Conservation (phyloP, 2,329 filamentous ascomycete genomes). For the Penicillium verrucosum region DNA sequence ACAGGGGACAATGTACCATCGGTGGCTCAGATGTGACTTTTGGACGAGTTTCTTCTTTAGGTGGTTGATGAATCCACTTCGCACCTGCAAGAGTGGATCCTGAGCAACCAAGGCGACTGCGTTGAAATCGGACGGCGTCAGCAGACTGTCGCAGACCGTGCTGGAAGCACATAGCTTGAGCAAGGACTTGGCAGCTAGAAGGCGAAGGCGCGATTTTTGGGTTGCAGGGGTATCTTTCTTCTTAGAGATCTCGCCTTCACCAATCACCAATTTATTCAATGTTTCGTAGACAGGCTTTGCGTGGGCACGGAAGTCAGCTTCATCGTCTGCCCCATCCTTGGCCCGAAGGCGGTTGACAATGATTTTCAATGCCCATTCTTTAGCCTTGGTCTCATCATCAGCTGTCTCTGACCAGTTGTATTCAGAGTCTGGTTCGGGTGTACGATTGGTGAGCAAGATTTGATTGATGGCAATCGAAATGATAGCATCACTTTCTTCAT, state of each 20-base stretch:
- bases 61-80: slow-evolving; percentile 74
- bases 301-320: slow-evolving; percentile 47
- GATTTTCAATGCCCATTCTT: slow-evolving; percentile 77
- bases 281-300: slow-evolving; percentile 72
- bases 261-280: slow-evolving; percentile 70
- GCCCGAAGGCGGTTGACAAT: slow-evolving; percentile 81
- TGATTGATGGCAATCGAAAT: slow-evolving; percentile 73
- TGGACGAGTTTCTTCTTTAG: slow-evolving; percentile 67
- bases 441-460: slow-evolving; percentile 68
- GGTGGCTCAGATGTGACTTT: slow-evolving; percentile 67
- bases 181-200: slow-evolving; percentile 74
- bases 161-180: slow-evolving; percentile 80
- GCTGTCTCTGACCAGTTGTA: slow-evolving; percentile 68
- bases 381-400: slow-evolving; percentile 79
- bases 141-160: slow-evolving; percentile 67
- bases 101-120: slow-evolving; percentile 76
- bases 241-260: slow-evolving; percentile 77
- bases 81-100: slow-evolving; percentile 70
- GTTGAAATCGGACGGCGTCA: slow-evolving; percentile 74
- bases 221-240: slow-evolving; percentile 69
- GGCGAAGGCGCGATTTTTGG: slow-evolving; percentile 76
- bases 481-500: slow-evolving; percentile 72
- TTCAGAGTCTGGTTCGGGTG: slow-evolving; percentile 50
- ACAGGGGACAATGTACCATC: slow-evolving; percentile 89
- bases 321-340: slow-evolving; percentile 49